phyloP scores from a whole-genome alignment of 1,139 yeast genomes.

The Yamadazyma conglobata region DNA sequence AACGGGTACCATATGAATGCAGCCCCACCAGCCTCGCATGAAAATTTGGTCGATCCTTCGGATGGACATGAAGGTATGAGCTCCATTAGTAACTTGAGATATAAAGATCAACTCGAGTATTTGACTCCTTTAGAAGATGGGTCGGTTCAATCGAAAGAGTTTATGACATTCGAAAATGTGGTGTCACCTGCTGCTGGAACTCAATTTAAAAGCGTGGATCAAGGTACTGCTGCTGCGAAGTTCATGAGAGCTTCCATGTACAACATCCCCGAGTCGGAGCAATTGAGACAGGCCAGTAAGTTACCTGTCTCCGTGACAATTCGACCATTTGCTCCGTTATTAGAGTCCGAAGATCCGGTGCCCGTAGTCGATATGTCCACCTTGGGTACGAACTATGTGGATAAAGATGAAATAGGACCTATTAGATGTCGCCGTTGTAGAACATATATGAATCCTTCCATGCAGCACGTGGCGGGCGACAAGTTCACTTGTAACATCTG shows the following conservation, averaged over 20 bases:
- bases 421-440: constrained; percentile 91
- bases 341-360: constrained; percentile 49
- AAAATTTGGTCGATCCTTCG: neutral
- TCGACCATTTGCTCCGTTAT: constrained; percentile 75
- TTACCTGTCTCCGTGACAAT: constrained; percentile 79
- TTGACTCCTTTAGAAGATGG: constrained; percentile 26
- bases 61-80: constrained; percentile 27
- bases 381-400: constrained; percentile 22
- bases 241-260: constrained; percentile 79
- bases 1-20: too few relatives aligned
- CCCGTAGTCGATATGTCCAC: constrained; percentile 65
- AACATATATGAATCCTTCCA: constrained; percentile 81
- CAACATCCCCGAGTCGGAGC: constrained; percentile 75
- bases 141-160: constrained; percentile 29
- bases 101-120: constrained; percentile 48
- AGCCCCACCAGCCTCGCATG: neutral
- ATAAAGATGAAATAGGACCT: constrained; percentile 53
- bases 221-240: constrained; percentile 81
- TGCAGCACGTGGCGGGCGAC: constrained; percentile 65
- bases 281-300: constrained; percentile 64
- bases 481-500: constrained; percentile 84
- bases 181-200: constrained; percentile 83
- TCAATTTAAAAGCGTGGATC: constrained; percentile 68
- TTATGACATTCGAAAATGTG: constrained; percentile 69
- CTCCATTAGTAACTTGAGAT: constrained; percentile 56